phyloP scores from a whole-genome alignment of 768 basidiomycete species.

The Amanita pseudoporphyria region DNA sequence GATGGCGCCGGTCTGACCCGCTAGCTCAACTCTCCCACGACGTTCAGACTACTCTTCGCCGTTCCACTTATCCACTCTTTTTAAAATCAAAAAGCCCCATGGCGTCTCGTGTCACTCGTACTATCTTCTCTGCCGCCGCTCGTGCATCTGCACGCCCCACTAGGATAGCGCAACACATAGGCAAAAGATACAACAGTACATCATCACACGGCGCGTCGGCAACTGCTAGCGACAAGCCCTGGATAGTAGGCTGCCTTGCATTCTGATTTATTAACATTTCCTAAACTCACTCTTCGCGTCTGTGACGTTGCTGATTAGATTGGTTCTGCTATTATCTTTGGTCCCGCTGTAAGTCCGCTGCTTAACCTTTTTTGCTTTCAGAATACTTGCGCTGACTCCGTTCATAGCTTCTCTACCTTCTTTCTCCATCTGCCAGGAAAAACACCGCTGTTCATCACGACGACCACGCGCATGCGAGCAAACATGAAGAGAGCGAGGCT shows the following conservation, averaged over 20 bases:
- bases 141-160: constrained; percentile 7
- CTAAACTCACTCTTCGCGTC: neutral
- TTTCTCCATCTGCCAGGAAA: constrained; percentile 11
- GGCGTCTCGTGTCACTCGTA: constrained; percentile 10
- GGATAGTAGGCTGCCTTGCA: constrained; percentile 11
- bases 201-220: constrained; percentile 8
- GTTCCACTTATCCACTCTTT: too few relatives aligned
- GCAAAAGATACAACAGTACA: constrained; percentile 9
- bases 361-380: neutral
- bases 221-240: constrained; percentile 11
- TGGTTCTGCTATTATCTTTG: constrained; percentile 11
- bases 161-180: constrained; percentile 1
- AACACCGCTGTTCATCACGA: constrained; percentile 6
- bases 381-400: neutral
- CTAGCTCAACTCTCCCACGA: constrained; percentile 1
- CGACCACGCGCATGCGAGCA: neutral
- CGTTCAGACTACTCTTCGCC: neutral
- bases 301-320: constrained; percentile 5
- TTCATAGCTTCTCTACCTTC: constrained; percentile 10
- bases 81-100: constrained; percentile 7
- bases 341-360: constrained; percentile 7
- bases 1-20: constrained; percentile 11
- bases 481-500: neutral
- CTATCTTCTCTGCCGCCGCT: constrained; percentile 3
- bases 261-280: neutral